Base-by-base conservation (phyloP, 768 basidiomycete genomes). In the Boletus sensibilis region DNA sequence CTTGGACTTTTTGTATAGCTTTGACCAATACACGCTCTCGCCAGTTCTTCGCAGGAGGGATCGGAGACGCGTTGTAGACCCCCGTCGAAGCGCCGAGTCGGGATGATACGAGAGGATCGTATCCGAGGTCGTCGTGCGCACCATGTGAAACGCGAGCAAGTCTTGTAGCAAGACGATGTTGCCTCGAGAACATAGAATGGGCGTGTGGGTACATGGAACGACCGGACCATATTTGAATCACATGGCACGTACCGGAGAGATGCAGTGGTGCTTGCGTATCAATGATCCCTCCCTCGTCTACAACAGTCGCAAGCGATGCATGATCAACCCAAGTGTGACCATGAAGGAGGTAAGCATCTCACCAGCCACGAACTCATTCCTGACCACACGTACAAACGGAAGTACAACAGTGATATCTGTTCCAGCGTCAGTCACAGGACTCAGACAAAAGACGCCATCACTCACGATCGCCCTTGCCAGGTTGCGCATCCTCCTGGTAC, bases 341-440 rank as follows among this genome's bases (percentile, higher is more conserved):
- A 44, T 5, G 23, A 44, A 5, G 18, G 10, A 44, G 9, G 16
- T 9, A 5, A 5, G 23, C 10, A 29, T 44, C 43, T 44, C 18
- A 44, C 43, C 27, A n/a, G 27, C 8, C 12, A 25, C 12, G 5
- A 12, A 27, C n/a, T n/a, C 49, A 52, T 68, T 69, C 51, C 56
- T 56, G 56, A 76, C 69, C 7, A 69, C 63, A 12, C 78, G 75
- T 20, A 45, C 29, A 18, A 45, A 79, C 72, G 76, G 73, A n/a
- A 82, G 67, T 0, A 76, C 76, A 12, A 82, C 70, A 1, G 79
- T 82, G 21, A 82, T 76, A 64, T 82, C 81, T 80, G 53, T 2
- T 35, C 72, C 74, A 54, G 5, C 18, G 23, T 48, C 20, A 48
- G 23, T 21, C 25, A 43, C 25, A 27, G 11, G 11, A 4, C 9